A percentile compares a stretch with the other conserved stretches of the same genome.
phyloP scores from a whole-genome alignment of 1,139 yeast genomes.

The Magnusiomyces paraingens region DNA sequence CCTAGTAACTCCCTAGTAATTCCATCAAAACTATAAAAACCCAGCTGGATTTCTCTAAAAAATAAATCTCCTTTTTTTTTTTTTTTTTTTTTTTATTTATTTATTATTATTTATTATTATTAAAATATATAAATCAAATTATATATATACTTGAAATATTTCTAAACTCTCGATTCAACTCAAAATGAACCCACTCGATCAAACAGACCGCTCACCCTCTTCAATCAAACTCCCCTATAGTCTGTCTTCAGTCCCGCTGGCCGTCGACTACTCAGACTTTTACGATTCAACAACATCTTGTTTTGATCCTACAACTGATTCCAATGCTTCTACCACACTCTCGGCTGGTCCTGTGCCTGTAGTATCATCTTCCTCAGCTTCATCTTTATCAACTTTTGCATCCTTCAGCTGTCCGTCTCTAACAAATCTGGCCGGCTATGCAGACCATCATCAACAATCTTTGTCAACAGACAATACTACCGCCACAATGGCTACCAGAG shows the following conservation, averaged over 20 bases:
- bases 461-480: not conserved
- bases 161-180: too few relatives aligned
- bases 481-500: not conserved
- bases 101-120: slow-evolving; percentile 1
- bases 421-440: not conserved
- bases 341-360: not conserved
- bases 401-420: slow-evolving; percentile 4
- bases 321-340: not conserved
- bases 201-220: slow-evolving; percentile 4
- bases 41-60: not conserved
- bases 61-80: too few relatives aligned
- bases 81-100: not conserved
- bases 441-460: not conserved
- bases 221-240: not conserved
- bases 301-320: too few relatives aligned
- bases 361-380: not conserved
- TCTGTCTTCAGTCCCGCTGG: not conserved
- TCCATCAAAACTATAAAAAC: slow-evolving; percentile 3
- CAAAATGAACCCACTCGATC: too few relatives aligned
- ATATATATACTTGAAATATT: too few relatives aligned
- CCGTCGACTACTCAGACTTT: not conserved
- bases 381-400: not conserved
- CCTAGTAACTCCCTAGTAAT: too few relatives aligned
- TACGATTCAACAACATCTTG: not conserved
- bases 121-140: not conserved